Percentiles rank a stretch among this genome's conserved stretches.
Evolutionary conservation across 768 basidiomycete genomes (phyloP).

Genomic region (Calocybe gangraenosa): DNA sequence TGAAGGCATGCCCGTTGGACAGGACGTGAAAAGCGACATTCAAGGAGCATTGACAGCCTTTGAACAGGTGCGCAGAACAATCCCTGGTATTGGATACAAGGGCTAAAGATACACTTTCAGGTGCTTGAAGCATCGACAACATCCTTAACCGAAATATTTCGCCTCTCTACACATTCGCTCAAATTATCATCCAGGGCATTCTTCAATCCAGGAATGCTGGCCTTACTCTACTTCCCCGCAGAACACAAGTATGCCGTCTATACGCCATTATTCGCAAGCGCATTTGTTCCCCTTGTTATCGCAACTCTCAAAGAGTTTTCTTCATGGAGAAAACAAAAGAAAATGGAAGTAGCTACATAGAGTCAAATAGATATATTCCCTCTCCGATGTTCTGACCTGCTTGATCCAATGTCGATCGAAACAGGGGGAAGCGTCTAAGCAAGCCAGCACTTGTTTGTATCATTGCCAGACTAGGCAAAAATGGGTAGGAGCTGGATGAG

Average conservation of each 20-base stretch:
- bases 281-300: conserved; percentile 77
- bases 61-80: conserved; percentile 52
- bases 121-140: conserved; percentile 31
- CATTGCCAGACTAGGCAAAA: too few relatives aligned
- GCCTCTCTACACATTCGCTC: conserved; percentile 58
- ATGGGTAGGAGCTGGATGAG: too few relatives aligned
- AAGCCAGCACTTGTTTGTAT: too few relatives aligned
- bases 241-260: conserved; percentile 99
- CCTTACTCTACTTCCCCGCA: conserved; percentile 92
- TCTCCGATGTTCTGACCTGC: too few relatives aligned
- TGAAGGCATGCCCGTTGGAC: conserved; percentile 87
- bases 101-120: conserved; percentile 23
- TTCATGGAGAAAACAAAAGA: conserved; percentile 49
- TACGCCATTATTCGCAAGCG: conserved; percentile 89
- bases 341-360: conserved; percentile 1
- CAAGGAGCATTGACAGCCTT: conserved; percentile 66
- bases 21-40: conserved; percentile 71
- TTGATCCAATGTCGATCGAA: too few relatives aligned
- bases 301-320: conserved; percentile 69
- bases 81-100: background rate
- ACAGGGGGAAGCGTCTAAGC: too few relatives aligned
- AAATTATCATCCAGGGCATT: conserved; percentile 80
- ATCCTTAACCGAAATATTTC: conserved; percentile 44
- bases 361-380: too few relatives aligned
- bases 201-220: conserved; percentile 96